These are phyloP conservation scores for Botryotinia calthae DNA, from an alignment of 2,329 filamentous ascomycete genomes.

Conservation along the genomic window DNA sequence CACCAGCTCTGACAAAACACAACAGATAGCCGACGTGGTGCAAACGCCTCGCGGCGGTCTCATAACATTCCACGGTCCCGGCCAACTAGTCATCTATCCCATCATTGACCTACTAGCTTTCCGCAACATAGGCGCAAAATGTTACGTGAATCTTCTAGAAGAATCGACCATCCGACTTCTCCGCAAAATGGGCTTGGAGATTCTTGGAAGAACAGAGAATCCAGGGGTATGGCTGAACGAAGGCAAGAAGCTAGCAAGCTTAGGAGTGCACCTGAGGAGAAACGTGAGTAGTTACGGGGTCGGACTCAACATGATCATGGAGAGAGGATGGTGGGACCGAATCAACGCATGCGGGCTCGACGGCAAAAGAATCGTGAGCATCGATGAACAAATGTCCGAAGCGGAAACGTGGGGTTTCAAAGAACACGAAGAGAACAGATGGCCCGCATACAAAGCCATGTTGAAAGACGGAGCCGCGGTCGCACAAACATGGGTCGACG, in stretches of 20 bases:
- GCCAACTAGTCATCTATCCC: slow-evolving; percentile 90
- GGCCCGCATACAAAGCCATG: too few relatives aligned
- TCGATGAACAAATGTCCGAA: slow-evolving; percentile 40
- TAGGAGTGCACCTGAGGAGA: slow-evolving; percentile 87
- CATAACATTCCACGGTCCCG: slow-evolving; percentile 92
- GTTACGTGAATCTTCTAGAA: slow-evolving; percentile 1
- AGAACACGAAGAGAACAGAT: too few relatives aligned
- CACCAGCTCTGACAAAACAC: neutral
- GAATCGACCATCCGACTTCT: slow-evolving; percentile 7
- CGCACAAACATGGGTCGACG: neutral
- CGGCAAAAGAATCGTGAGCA: slow-evolving; percentile 75
- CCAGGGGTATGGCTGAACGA: slow-evolving; percentile 40
- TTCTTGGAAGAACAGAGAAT: slow-evolving; percentile 54
- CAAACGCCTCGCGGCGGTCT: slow-evolving; percentile 71
- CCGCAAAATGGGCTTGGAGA: neutral
- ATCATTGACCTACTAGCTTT: slow-evolving; percentile 60
- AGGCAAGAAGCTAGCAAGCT: slow-evolving; percentile 74
- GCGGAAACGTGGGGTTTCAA: neutral
- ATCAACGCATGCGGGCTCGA: slow-evolving; percentile 90
- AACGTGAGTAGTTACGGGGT: slow-evolving; percentile 83
- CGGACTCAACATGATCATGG: slow-evolving; percentile 71
- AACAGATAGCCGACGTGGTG: slow-evolving; percentile 34
- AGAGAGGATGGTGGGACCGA: slow-evolving; percentile 62
- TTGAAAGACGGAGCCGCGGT: neutral
- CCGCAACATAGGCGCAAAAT: neutral